Percentiles rank a stretch among this genome's conserved stretches.
Evolutionary conservation across 2,329 filamentous ascomycete species (phyloP).

Genomic region (Ascomycota sp.): DNA sequence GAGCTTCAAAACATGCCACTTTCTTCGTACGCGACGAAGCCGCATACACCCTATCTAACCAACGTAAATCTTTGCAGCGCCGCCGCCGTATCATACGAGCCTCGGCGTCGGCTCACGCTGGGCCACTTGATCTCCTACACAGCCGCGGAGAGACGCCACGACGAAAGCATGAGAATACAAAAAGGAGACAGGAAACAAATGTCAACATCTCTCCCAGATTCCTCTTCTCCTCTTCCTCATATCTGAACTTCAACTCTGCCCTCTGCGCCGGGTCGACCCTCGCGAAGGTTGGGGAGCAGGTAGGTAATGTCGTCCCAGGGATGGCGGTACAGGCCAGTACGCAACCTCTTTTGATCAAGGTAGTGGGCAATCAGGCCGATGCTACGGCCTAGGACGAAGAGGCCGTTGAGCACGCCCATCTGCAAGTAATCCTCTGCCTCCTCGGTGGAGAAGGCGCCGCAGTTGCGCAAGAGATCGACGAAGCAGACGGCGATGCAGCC

Average conservation of each 20-base stretch:
- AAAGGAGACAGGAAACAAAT: no score
- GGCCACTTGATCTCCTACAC: no score
- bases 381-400: conserved; percentile 90
- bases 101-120: no score
- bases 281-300: conserved; percentile 61
- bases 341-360: conserved; percentile 97
- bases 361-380: conserved; percentile 99
- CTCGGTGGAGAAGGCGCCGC: conserved; percentile 85
- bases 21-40: no score
- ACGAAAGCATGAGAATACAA: no score
- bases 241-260: conserved; percentile 80
- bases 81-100: no score
- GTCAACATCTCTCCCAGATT: no score
- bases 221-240: conserved; percentile 16
- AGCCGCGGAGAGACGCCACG: no score
- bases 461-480: conserved; percentile 92
- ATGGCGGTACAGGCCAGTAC: conserved; percentile 95
- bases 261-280: conserved; percentile 53
- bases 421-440: conserved; percentile 97
- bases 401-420: conserved; percentile 98
- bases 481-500: conserved; percentile 98
- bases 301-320: conserved; percentile 98
- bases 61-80: no score
- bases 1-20: no score
- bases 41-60: no score